A percentile compares a stretch with the other conserved stretches of the same genome.
Evolutionary conservation across 495 filamentous ascomycete species (phyloP).

Genomic region (Pseudomonodictys pantanalensis): DNA sequence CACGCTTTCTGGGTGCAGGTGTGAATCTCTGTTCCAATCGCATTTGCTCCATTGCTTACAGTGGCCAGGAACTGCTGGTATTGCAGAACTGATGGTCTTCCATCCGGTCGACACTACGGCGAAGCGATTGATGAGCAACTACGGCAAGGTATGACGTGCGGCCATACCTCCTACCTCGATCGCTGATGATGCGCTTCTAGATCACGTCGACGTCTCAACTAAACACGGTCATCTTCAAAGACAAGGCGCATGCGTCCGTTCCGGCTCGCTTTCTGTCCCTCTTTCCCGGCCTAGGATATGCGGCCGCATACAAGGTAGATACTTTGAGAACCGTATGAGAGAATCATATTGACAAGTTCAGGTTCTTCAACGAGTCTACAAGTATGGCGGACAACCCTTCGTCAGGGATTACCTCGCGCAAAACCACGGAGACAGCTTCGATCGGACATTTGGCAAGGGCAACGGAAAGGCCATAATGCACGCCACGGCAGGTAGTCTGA

Average conservation of each 20-base stretch:
- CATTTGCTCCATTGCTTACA: slow-evolving; percentile 8
- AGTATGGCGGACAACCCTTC: slow-evolving; percentile 97
- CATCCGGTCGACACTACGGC: slow-evolving; percentile 83
- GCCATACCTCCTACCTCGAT: slow-evolving; percentile 14
- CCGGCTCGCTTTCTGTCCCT: slow-evolving; percentile 86
- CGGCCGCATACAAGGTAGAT: slow-evolving; percentile 91
- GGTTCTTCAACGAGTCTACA: slow-evolving; percentile 94
- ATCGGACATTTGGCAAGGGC: slow-evolving; percentile 87
- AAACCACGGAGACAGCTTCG: slow-evolving; percentile 79
- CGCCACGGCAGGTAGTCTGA: slow-evolving; percentile 89
- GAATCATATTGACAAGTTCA: slow-evolving; percentile 32
- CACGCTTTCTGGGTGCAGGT: slow-evolving; percentile 90
- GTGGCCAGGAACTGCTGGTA: slow-evolving; percentile 77
- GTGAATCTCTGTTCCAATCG: slow-evolving; percentile 32
- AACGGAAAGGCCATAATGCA: slow-evolving; percentile 98
- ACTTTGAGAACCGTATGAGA: not conserved
- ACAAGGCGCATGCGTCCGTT: slow-evolving; percentile 68
- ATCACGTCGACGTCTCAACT: slow-evolving; percentile 60
- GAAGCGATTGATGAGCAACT: slow-evolving; percentile 99
- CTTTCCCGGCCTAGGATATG: slow-evolving; percentile 95
- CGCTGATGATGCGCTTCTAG: slow-evolving; percentile 42
- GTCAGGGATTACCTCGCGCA: slow-evolving; percentile 83
- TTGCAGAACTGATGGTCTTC: slow-evolving; percentile 94
- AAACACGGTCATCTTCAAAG: slow-evolving; percentile 91
- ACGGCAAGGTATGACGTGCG: slow-evolving; percentile 57